A percentile compares a stretch with the other conserved stretches of the same genome.
phyloP scores from a whole-genome alignment of 179 eudicot species.

The Silene coronaria region DNA sequence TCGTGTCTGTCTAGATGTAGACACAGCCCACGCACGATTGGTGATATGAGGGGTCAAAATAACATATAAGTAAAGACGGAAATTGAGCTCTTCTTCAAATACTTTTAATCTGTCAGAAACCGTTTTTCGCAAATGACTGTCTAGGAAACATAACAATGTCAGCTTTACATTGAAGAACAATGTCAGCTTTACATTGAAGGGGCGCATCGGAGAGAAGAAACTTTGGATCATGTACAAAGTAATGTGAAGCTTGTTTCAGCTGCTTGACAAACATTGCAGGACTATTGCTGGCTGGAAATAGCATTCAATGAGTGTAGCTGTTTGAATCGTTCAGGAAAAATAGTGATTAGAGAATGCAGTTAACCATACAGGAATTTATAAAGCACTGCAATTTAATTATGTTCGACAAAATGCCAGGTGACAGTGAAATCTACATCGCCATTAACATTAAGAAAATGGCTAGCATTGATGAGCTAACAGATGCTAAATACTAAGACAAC shows the following conservation, averaged over 20 bases:
- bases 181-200: no score
- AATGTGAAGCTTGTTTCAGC: neutral
- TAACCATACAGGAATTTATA: neutral
- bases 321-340: neutral
- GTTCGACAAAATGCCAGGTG: neutral
- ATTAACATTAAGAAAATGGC: constrained; percentile 10
- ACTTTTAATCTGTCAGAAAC: no score
- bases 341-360: neutral
- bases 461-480: constrained; percentile 12
- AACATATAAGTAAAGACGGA: no score
- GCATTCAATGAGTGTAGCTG: constrained; percentile 6
- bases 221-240: neutral
- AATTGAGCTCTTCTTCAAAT: no score
- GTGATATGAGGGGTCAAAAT: no score
- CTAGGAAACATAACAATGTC: no score
- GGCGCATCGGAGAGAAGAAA: no score
- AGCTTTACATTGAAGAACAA: no score
- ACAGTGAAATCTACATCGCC: neutral
- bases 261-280: constrained; percentile 19
- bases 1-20: no score
- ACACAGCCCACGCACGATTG: no score
- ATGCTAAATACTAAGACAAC: constrained; percentile 10
- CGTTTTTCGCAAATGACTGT: no score
- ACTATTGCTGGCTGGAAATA: constrained; percentile 26
- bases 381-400: no score